A percentile compares a stretch with the other conserved stretches of the same genome.
Conservation (phyloP, 179 eudicot species). For the Carnegiea gigantea region DNA sequence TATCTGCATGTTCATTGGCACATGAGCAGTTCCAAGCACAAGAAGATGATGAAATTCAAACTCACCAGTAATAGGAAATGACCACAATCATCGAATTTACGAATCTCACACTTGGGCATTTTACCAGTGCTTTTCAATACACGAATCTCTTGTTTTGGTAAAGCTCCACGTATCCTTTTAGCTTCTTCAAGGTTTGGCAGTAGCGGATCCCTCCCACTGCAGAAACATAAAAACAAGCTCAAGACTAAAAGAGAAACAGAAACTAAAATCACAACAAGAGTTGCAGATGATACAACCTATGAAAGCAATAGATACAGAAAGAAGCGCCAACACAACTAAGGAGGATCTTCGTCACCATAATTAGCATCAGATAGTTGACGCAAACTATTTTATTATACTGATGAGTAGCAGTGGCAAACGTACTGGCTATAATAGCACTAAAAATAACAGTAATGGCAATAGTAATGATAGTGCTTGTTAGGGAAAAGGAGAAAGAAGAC, state of each 20-base stretch:
- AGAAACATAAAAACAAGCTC: slow-evolving; percentile 18
- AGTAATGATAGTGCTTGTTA: too few species aligned
- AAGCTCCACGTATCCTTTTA: slow-evolving; percentile 48
- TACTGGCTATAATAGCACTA: too few species aligned
- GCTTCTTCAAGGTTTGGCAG: slow-evolving; percentile 73
- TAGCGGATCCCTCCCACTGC: slow-evolving; percentile 70
- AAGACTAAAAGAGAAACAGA: not conserved
- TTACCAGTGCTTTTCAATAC: slow-evolving; percentile 21
- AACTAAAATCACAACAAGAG: not conserved
- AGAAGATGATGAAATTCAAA: slow-evolving; percentile 5
- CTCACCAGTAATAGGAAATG: slow-evolving; percentile 75
- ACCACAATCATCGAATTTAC: slow-evolving; percentile 53
- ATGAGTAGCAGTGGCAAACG: too few species aligned
- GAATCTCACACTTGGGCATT: slow-evolving; percentile 56
- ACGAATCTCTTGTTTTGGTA: slow-evolving; percentile 49
- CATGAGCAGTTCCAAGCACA: slow-evolving; percentile 1
- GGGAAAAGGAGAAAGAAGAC: too few species aligned
- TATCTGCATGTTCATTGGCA: not conserved
- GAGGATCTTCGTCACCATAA: not conserved
- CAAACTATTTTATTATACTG: not conserved
- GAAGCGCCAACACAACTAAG: not conserved
- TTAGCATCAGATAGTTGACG: not conserved
- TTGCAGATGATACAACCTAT: not conserved
- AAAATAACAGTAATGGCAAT: too few species aligned
- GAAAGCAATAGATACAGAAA: not conserved